Conservation (phyloP, 2,329 filamentous ascomycete species). For the Orbilia oligospora region DNA sequence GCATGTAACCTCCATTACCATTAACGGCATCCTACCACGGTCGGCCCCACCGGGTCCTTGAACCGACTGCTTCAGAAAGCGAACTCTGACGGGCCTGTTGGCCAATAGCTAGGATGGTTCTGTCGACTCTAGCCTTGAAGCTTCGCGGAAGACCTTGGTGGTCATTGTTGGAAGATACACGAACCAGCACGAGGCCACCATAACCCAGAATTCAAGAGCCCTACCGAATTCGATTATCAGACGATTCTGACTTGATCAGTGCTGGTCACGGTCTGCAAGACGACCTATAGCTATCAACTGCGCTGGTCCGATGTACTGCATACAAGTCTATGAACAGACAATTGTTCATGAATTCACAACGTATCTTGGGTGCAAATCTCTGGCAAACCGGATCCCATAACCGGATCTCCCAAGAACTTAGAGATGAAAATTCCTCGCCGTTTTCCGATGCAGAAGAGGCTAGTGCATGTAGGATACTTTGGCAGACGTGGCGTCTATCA, state of each 20-base stretch:
- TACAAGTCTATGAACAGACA: neutral
- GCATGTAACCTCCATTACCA: slow-evolving; percentile 14
- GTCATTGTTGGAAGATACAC: neutral
- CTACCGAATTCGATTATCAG: too few relatives aligned
- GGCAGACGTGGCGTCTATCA: slow-evolving; percentile 30
- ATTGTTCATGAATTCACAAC: neutral
- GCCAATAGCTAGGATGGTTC: neutral
- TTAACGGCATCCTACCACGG: neutral
- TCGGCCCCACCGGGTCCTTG: neutral
- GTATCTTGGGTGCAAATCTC: neutral
- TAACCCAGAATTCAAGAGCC: neutral
- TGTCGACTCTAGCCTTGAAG: neutral
- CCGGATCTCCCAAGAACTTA: neutral
- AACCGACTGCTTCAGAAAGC: slow-evolving; percentile 12
- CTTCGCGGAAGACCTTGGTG: neutral
- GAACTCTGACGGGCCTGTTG: neutral
- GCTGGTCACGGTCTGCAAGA: too few relatives aligned
- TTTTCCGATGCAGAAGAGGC: neutral
- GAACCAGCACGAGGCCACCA: neutral
- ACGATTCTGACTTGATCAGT: neutral
- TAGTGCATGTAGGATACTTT: neutral
- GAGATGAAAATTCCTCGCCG: neutral
- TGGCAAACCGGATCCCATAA: neutral
- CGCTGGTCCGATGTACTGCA: too few relatives aligned
- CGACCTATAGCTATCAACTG: too few relatives aligned